Evolutionary conservation across 305 asterid species (phyloP), one percentile per base, ranked within the genome.

Genomic region (Fraxinus velutina): DNA sequence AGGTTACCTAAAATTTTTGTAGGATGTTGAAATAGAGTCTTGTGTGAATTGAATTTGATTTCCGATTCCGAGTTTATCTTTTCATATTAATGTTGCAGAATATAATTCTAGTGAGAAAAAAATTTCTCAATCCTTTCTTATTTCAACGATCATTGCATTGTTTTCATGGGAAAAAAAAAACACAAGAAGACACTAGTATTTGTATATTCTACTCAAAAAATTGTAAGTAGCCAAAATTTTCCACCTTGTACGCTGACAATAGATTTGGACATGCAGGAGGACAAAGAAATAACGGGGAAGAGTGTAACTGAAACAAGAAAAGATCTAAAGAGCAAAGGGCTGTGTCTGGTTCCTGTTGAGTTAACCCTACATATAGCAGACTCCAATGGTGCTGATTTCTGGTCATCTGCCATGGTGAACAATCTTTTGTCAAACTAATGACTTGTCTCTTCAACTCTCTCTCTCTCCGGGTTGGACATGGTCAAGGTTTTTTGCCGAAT

Each of bases 341-440:
- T 94, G 62, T 92, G 98, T 78, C 92, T 94, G 12, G 91, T 92
- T 1, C 98, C 98, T 0, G 79, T 88, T 24, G 93, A 92, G 86
- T 84, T 87, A 15, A 87, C 89, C 34, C 71, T 86, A 24, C 97
- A 86, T 33, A 90, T 92, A 66, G 91, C 91, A 1, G 89, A 87
- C 76, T 81, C 88, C 15, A 94, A 91, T 32, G 98, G 97, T 15
- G 98, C 97, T 19, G 97, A 92, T 87, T 72, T 92, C 22, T 94
- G 97, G 97, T 88, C 97, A 12, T 90, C 95, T 39, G 86, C 90
- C 0, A 44, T 79, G 89, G 81, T 85, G 78, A 85, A 83, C 83
- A 79, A 79, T 29, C 80, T 79, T 55, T 81, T 88, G 2, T 79
- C 85, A 50, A 78, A 76, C 87, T 89, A 80, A 80, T 88, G 36